Evolutionary conservation across 2,329 filamentous ascomycete genomes (phyloP).

Genomic region (Chaetoscypha palmicola): DNA sequence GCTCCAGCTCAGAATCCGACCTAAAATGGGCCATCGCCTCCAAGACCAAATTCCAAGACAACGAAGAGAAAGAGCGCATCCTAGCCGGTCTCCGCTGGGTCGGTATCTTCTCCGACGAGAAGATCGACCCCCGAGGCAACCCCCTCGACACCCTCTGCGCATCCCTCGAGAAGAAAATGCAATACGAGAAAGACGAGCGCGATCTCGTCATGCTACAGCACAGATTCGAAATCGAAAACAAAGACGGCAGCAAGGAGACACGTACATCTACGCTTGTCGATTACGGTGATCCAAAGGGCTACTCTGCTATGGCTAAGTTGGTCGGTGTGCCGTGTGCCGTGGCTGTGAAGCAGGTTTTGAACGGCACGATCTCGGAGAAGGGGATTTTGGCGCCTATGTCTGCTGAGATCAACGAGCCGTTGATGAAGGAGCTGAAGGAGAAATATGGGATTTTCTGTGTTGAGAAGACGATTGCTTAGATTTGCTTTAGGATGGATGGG

Average conservation of each 20-base stretch:
- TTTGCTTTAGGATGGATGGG: no score
- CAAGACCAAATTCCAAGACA: constrained; percentile 65
- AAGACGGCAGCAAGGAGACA: constrained; percentile 70
- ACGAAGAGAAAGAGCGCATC: constrained; percentile 63
- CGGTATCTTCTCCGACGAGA: constrained; percentile 51
- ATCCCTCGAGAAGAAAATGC: constrained; percentile 85
- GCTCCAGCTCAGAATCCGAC: constrained; percentile 59
- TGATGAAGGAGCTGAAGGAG: constrained; percentile 73
- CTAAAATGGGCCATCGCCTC: constrained; percentile 65
- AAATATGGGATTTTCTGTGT: constrained; percentile 67
- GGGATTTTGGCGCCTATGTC: constrained; percentile 73
- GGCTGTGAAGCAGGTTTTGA: constrained; percentile 70
- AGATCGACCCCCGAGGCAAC: constrained; percentile 67
- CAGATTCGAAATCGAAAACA: constrained; percentile 77
- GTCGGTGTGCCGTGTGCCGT: constrained; percentile 71
- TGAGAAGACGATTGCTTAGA: constrained; percentile 52
- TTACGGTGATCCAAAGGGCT: constrained; percentile 71
- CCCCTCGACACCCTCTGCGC: constrained; percentile 88
- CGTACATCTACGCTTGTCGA: constrained; percentile 75
- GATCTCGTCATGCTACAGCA: constrained; percentile 74
- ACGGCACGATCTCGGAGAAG: constrained; percentile 65
- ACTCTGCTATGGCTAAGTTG: constrained; percentile 76
- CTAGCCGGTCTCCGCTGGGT: constrained; percentile 68
- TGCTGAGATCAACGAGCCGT: constrained; percentile 60
- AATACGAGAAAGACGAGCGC: constrained; percentile 73